Evolutionary conservation across 495 filamentous ascomycete genomes (phyloP).

Genomic region (Monascus purpureus): DNA sequence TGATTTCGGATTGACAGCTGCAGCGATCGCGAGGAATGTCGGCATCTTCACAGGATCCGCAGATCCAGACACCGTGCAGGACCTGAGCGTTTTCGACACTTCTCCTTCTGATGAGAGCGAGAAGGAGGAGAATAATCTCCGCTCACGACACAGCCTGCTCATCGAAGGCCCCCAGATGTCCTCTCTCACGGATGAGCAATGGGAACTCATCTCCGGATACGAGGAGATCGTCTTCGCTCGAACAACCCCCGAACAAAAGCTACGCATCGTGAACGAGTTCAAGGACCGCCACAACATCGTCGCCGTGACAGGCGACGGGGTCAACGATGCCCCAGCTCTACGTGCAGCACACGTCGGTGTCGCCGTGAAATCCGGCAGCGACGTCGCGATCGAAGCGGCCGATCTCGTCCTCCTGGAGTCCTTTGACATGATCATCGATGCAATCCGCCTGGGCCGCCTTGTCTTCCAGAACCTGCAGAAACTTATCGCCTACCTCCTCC

Average conservation of each 20-base stretch:
- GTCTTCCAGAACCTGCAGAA: constrained; percentile 48
- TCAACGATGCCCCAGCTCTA: constrained; percentile 56
- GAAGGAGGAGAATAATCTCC: constrained; percentile 2
- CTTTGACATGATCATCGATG: constrained; percentile 55
- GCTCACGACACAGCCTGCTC: constrained; percentile 18
- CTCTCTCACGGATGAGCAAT: constrained; percentile 39
- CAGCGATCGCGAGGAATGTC: constrained; percentile 51
- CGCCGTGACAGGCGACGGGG: constrained; percentile 62
- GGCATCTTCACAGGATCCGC: constrained; percentile 42
- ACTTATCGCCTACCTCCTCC: constrained; percentile 43
- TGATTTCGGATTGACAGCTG: constrained; percentile 56
- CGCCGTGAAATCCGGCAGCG: constrained; percentile 45
- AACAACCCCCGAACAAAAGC: constrained; percentile 65
- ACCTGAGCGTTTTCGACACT: constrained; percentile 4
- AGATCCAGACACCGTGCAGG: constrained; percentile 22
- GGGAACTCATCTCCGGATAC: constrained; percentile 42
- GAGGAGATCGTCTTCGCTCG: constrained; percentile 57
- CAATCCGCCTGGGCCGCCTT: constrained; percentile 43
- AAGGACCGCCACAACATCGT: constrained; percentile 48
- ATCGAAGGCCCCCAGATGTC: constrained; percentile 43
- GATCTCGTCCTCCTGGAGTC: constrained; percentile 69
- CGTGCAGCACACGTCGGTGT: constrained; percentile 54
- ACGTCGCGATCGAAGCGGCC: constrained; percentile 65
- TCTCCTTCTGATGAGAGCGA: constrained; percentile 1
- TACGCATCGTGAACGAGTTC: constrained; percentile 57